Conservation (phyloP, 2,329 filamentous ascomycete genomes). For the Curvularia sp. region DNA sequence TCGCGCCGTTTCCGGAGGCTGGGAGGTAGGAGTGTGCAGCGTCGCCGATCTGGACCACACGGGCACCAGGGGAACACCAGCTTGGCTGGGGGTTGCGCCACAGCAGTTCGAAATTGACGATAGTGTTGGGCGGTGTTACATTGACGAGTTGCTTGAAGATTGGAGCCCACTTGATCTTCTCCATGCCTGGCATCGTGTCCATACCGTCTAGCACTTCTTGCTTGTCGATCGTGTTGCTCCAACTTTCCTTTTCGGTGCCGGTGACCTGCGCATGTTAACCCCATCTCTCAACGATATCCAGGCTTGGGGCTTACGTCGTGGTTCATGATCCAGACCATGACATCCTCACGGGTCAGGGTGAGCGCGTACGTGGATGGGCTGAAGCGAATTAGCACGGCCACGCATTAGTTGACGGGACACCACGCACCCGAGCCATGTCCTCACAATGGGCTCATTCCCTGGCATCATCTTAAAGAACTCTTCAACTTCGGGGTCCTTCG, state of each 20-base stretch:
- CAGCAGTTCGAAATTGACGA: constrained; percentile 59
- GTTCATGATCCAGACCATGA: constrained; percentile 60
- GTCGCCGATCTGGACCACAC: constrained; percentile 56
- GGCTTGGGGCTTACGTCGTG: constrained; percentile 49
- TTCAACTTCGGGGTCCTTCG: constrained; percentile 56
- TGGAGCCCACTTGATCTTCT: constrained; percentile 53
- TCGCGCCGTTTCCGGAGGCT: constrained; percentile 55
- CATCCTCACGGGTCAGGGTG: constrained; percentile 55
- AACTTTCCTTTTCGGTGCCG: constrained; percentile 54
- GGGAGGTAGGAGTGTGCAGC: constrained; percentile 56
- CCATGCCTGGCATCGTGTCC: constrained; percentile 53
- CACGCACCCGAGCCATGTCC: constrained; percentile 53
- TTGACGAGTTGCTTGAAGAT: constrained; percentile 56
- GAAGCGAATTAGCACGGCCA: constrained; percentile 13
- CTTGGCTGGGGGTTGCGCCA: constrained; percentile 57
- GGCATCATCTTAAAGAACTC: constrained; percentile 56
- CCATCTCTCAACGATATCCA: background rate
- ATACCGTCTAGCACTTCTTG: constrained; percentile 56
- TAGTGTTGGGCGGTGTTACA: constrained; percentile 54
- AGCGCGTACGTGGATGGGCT: constrained; percentile 54
- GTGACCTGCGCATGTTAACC: constrained; percentile 47
- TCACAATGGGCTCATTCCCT: constrained; percentile 53
- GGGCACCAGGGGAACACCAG: constrained; percentile 54
- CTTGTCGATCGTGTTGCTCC: constrained; percentile 57
- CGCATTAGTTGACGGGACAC: too few relatives aligned